Evolutionary conservation across 2,329 filamentous ascomycete genomes (phyloP), one percentile per base, ranked within the genome.

Genomic region (Atkinsonella texensis): DNA sequence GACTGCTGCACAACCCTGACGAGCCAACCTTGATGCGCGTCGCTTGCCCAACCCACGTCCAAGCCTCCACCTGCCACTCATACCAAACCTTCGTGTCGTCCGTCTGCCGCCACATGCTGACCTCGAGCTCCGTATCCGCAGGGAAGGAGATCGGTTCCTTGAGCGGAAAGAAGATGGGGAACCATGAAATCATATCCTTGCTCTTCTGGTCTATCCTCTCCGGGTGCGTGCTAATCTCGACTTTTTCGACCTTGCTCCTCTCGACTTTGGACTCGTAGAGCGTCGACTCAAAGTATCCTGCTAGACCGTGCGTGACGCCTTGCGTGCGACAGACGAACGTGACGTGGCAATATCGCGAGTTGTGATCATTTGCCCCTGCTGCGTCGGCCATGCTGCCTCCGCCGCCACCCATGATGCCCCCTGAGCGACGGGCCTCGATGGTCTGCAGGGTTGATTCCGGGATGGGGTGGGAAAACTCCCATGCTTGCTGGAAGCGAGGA

Each of bases 141-240:
- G 93, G 91, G 58, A 94, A 81, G 63, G 89, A 86, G 13, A 98
- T 74, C 0, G 93, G 91, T 59, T 81, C 83, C 89, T 93, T 95
- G 13, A 98, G 71, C 0, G 94, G 93, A 64, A 98, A 98, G 71
- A 91, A 96, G 32, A 98, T 97, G 1, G 93, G 93, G 66, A 98
- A 98, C 93, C 93, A 98, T 51, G 88, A 95, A 57, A 96, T 95
- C 94, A 98, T 98, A 61, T 94, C 90, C 63, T 85, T 86, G 74
- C 89, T 95, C 79, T 97, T 97, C 52, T 74, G 73, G 52, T 93
- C 88, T 70, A 98, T 97, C 32, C 85, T 87, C 57, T 95, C 86
- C 0, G 93, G 94, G 61, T 95, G 85, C 4, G 87, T 98, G 62
- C 89, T 95, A 54, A 98, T 77, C 71, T 97, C 91, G 4, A 96